Evolutionary conservation across 768 basidiomycete genomes (phyloP), one percentile per base, ranked within the genome.

Genomic region (Leccinum aurantiacum): DNA sequence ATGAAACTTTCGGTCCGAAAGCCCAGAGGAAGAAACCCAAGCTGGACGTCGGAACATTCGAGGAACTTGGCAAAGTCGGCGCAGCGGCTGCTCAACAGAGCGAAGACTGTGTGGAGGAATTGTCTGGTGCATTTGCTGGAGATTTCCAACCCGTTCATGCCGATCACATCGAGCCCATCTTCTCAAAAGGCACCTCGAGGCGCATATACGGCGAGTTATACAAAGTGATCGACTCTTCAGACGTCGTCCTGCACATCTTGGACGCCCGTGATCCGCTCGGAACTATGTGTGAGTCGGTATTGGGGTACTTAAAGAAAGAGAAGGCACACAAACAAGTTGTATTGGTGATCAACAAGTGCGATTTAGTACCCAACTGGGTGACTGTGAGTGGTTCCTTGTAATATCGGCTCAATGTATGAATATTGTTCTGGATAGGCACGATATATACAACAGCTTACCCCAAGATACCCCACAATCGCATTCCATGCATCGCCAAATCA

Each of bases 401-500:
- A 7, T 19, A 31, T 38, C 48, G 17, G 35, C 55, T 53, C 44
- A 49, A 52, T 46, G 52, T 44, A n/a, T 50, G 22, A 57, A 51
- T 33, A 57, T 3, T 53, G 17, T 38, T 41, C 14, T 37, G 7
- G 44, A 47, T 61, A 96, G 95, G 94, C 95, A 59, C 90, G 96
- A 56, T 96, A 97, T 77, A 92, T 98, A 66, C 89, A 95, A 77
- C 90, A 97, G 70, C 86, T 98, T 22, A 96, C 94, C 0, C 91
- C 95, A 51, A 87, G 88, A 58, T 97, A 93, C 69, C 96, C 96
- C 9, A 98, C 96, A 6, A 90, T 99, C 66, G 96, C 96, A 3
- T 98, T 98, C 82, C 96, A 99, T 72, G 97, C 96, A 7, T 98
- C 96, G 22, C 95, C 95, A 49, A 97, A 97, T 74, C 95, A 99